Percentiles rank a stretch among this genome's conserved stretches.
Evolutionary conservation across 2,329 filamentous ascomycete species (phyloP).

Genomic region (Stagonosporopsis vannaccii): DNA sequence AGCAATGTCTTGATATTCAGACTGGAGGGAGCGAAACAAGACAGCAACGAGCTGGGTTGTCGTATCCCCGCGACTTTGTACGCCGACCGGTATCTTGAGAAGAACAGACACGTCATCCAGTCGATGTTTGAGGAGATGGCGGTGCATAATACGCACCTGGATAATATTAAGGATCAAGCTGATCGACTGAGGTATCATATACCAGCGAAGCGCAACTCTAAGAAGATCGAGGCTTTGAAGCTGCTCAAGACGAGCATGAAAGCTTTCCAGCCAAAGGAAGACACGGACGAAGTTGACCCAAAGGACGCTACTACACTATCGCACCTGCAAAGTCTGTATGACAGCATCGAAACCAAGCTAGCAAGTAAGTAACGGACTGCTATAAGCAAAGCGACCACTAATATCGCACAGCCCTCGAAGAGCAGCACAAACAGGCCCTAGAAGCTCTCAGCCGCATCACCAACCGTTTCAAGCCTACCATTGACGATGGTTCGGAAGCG

Average conservation of each 20-base stretch:
- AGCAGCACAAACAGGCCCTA: conserved; percentile 51
- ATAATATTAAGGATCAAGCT: conserved; percentile 45
- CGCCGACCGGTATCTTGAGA: conserved; percentile 66
- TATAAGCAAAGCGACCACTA: conserved; percentile 4
- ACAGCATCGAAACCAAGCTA: conserved; percentile 45
- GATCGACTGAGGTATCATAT: conserved; percentile 47
- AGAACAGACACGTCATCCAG: conserved; percentile 57
- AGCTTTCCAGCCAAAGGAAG: conserved; percentile 37
- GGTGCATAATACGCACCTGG: conserved; percentile 37
- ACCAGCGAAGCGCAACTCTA: conserved; percentile 33
- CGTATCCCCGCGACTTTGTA: conserved; percentile 63
- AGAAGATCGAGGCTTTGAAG: conserved; percentile 46
- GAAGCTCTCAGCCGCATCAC: conserved; percentile 55
- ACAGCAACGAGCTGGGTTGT: conserved; percentile 52
- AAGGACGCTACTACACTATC: conserved; percentile 32
- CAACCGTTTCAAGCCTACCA: conserved; percentile 55
- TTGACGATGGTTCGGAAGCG: conserved; percentile 40
- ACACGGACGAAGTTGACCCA: conserved; percentile 19
- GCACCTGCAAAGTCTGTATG: conserved; percentile 39
- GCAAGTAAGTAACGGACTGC: conserved; percentile 26
- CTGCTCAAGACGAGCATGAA: conserved; percentile 51
- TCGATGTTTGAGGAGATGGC: conserved; percentile 55
- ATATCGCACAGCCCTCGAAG: conserved; percentile 51
- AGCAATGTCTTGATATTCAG: conserved; percentile 64
- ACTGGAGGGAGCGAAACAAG: conserved; percentile 41